Evolutionary conservation across 805 yeast genomes (phyloP), one percentile per base, ranked within the genome.

Genomic region (Metschnikowia picachoensis): DNA sequence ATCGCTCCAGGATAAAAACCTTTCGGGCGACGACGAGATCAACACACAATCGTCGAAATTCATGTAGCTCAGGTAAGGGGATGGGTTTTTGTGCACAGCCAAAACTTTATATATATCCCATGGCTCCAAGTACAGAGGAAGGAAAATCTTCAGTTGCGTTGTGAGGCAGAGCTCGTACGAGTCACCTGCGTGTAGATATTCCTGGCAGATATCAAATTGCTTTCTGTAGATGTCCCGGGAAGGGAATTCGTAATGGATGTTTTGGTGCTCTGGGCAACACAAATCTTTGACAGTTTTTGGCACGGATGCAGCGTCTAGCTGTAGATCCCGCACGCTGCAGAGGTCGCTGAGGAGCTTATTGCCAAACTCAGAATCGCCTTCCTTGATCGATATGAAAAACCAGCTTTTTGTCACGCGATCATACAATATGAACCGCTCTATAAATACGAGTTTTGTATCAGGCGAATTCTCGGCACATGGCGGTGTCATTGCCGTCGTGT

Each of bases 81-180:
- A 87, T 3, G 99, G 98, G 60, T 95, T 94, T 46, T 75, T 77
- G 35, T 58, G 62, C 12, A 66, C 57, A 0, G 87, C 80, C 44
- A 94, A 68, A 1, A 81, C 76, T 59, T 86, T 84, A 68, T 89
- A 94, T 3, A 92, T 73, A 14, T 77, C 79, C 97, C 97, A 94
- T 0, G 95, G 76, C 3, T 72, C 53, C 10, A 82, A 57, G 8
- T 62, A 52, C 6, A 64, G 49, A 0, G 84, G 82, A 13, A 87
- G 70, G 6, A 64, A 64, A 12, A 88, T 72, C 43, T 72, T 72
- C 46, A 92, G 85, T 49, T 80, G 86, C 1, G 85, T 83, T 0
- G 98, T 92, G 30, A 94, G 72, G 60, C 99, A 94, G 13, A 94
- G 74, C 61, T 94, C 99, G 60, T 94, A 94, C 1, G 97, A 89